phyloP scores from a whole-genome alignment of 495 filamentous ascomycete species.

The Penicillium atrosanguineum region DNA sequence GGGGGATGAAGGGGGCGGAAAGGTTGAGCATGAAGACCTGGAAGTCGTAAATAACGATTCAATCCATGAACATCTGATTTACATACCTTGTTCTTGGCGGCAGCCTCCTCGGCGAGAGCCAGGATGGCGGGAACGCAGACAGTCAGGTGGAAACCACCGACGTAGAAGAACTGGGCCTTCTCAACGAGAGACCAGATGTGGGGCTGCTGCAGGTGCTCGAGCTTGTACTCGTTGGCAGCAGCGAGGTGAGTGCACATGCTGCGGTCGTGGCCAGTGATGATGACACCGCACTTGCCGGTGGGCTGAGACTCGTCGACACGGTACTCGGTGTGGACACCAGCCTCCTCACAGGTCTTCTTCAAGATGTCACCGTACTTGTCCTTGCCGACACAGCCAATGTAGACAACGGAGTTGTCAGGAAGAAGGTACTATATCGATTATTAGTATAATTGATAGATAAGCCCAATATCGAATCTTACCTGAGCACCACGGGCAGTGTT shows the following conservation, averaged over 20 bases:
- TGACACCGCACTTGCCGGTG: slow-evolving; percentile 91
- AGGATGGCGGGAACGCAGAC: slow-evolving; percentile 88
- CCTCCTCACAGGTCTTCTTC: slow-evolving; percentile 71
- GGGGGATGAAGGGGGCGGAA: slow-evolving; percentile 89
- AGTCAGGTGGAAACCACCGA: slow-evolving; percentile 87
- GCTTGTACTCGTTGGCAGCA: slow-evolving; percentile 93
- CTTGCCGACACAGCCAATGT: slow-evolving; percentile 86
- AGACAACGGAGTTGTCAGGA: slow-evolving; percentile 79
- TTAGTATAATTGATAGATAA: slow-evolving; percentile 4
- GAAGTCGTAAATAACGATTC: not conserved
- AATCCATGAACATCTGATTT: not conserved
- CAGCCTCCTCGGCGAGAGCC: slow-evolving; percentile 87
- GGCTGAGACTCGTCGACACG: slow-evolving; percentile 75
- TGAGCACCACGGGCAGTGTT: slow-evolving; percentile 96
- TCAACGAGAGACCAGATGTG: slow-evolving; percentile 89
- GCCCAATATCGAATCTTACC: slow-evolving; percentile 33
- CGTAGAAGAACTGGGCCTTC: slow-evolving; percentile 82
- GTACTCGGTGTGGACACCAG: slow-evolving; percentile 89
- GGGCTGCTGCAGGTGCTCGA: slow-evolving; percentile 88
- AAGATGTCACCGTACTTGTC: slow-evolving; percentile 91
- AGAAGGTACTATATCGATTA: slow-evolving; percentile 71
- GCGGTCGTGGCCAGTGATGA: slow-evolving; percentile 93
- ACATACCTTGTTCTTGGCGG: slow-evolving; percentile 73
- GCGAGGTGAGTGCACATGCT: slow-evolving; percentile 93
- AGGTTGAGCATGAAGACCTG: slow-evolving; percentile 82